Base-by-base conservation (phyloP, 139 green algal species). In the Chlorella vulgaris region DNA sequence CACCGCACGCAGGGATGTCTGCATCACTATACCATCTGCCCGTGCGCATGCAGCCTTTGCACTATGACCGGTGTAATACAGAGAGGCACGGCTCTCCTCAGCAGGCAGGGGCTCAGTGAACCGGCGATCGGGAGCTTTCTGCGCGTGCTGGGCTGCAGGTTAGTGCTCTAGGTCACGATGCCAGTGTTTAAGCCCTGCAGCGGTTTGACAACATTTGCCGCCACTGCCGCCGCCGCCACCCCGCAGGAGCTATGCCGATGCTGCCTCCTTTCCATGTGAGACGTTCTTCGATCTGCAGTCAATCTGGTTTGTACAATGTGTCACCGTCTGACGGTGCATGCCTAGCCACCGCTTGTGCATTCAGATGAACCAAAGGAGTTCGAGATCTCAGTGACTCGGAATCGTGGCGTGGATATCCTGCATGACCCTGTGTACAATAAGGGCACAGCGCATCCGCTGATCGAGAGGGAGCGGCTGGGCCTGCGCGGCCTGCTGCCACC, bases 401-500 rank as follows among this genome's bases (percentile, higher is more conserved):
- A 33, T 8, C 65, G 76, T 2, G 73, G 84, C 15, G 36, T 83
- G 42, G 80, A 85, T 15, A 61, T 88, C 26, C 79, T 88, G 19
- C 84, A 88, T 6, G 74, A 88, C 66, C 80, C 81, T 0, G 70
- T 81, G 28, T 85, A 55, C 36, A 85, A 81, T 71, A 85, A 97
- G 89, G 94, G 96, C 67, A 98, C 92, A 7, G 92, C 91, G 0
- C 97, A 98, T 74, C 86, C 87, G 3, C 29, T 82, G 1, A 62
- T 86, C 13, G 96, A 99, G 82, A 85, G 96, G 0, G 96, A 99
- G 74, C 85, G 96, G 1, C 79, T 99, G 36, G 91, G 90, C 0
- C 79, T 99, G 36, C 83, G 96, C 3, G 96, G 96, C 24, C 88
- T 99, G 36, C 86, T 98, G 66, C 96, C 96, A 18, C 91, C 93